Base-by-base conservation (phyloP, 139 green algal genomes). In the Asterochloris erici region DNA sequence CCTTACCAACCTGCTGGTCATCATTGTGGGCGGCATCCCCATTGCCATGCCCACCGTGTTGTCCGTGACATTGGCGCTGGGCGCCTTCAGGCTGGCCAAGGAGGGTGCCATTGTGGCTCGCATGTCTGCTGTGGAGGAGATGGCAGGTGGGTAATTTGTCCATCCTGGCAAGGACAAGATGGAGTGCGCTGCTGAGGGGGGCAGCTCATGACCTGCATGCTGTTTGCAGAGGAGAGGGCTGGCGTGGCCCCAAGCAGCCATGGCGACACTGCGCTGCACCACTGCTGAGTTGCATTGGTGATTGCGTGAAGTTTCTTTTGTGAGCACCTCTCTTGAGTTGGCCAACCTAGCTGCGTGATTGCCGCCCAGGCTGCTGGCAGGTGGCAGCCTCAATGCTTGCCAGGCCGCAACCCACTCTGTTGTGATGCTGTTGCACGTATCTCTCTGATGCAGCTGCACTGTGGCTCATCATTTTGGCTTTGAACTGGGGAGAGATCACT, bases 1-100 rank as follows among this genome's bases (percentile, higher is more conserved):
- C 0, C 88, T 97, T 69, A 93, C 87, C 81, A 97, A 97, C 87
- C 92, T 97, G 84, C 90, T 98, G 28, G 94, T 97, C 27, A 92
- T 98, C 83, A 90, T 98, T 60, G 94, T 98, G 38, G 95, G 93
- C 27, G 94, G 93, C 78, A 96, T 98, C 77, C 95, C 95, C 74
- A 98, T 98, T 82, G 95, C 95, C 88, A 98, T 98, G 94, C 93
- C 93, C 69, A 98, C 93, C 26, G 95, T 98, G 75, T 84, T 98
- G 79, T 94, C 90, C 0, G 93, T 97, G 24, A 98, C 95, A 13
- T 90, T 98, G 29, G 95, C 95, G 0, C 87, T 98, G 79, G 95
- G 95, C 28, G 92, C 95, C 15, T 90, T 84, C 87, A 90, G 94
- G 79, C 87, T 98, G 69, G 92, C 95, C 21, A 92, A 93, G 81